Evolutionary conservation across 2,329 filamentous ascomycete genomes (phyloP).

Genomic region (Cercospora sp.): DNA sequence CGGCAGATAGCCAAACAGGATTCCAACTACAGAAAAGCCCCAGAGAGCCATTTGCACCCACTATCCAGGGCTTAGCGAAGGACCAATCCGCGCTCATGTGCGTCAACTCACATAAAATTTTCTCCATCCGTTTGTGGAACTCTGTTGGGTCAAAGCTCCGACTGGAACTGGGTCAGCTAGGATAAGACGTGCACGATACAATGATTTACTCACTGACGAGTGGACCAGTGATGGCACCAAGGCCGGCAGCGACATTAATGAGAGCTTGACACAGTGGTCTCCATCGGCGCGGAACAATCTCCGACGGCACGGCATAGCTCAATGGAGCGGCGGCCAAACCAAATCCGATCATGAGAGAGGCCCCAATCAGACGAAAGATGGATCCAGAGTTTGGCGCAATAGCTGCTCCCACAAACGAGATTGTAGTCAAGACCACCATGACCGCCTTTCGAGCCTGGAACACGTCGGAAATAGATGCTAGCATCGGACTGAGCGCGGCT

Average conservation of each 20-base stretch:
- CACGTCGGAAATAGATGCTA: background rate
- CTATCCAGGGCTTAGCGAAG: background rate
- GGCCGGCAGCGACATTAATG: background rate
- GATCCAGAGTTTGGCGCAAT: background rate
- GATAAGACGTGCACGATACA: background rate
- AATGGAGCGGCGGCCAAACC: background rate
- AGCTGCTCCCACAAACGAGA: background rate
- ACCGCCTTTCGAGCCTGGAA: background rate
- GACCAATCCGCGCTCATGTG: background rate
- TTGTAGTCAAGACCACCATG: background rate
- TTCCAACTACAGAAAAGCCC: background rate
- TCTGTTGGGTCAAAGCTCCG: background rate
- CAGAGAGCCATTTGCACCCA: background rate
- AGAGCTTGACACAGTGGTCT: background rate
- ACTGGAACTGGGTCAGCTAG: background rate
- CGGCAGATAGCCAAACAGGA: background rate
- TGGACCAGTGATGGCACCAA: background rate
- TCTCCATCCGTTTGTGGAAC: background rate
- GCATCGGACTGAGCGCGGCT: background rate
- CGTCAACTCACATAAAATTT: background rate
- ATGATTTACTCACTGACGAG: background rate
- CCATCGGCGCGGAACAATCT: background rate
- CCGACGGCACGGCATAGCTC: background rate
- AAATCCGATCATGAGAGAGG: background rate
- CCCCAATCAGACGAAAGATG: background rate